phyloP scores from a whole-genome alignment of 2,329 filamentous ascomycete species.

The Reticulascus tulasneorum region DNA sequence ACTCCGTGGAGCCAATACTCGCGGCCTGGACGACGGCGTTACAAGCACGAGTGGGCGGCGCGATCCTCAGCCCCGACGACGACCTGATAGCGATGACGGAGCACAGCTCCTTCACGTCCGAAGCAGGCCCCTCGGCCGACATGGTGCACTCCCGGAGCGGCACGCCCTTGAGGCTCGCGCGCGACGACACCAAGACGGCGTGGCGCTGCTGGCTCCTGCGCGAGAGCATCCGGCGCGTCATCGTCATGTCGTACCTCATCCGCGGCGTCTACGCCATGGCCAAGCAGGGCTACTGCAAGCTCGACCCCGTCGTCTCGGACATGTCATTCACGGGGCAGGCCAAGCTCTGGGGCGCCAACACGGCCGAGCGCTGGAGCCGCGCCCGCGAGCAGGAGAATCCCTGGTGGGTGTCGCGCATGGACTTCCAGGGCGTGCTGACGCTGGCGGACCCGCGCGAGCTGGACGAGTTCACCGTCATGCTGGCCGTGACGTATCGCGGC shows the following conservation, averaged over 20 bases:
- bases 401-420: conserved; percentile 15
- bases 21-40: conserved; percentile 14
- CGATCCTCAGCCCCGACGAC: conserved; percentile 9
- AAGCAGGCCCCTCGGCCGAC: neutral
- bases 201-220: conserved; percentile 16
- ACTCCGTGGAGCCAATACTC: conserved; percentile 14
- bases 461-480: conserved; percentile 14
- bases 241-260: conserved; percentile 13
- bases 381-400: conserved; percentile 9
- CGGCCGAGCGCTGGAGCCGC: conserved; percentile 14
- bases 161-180: conserved; percentile 4
- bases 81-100: neutral
- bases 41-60: conserved; percentile 11
- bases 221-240: conserved; percentile 14
- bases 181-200: conserved; percentile 12
- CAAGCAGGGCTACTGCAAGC: conserved; percentile 10
- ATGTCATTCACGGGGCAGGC: conserved; percentile 15
- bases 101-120: neutral
- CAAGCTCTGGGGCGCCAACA: conserved; percentile 14
- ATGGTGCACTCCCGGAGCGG: no score
- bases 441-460: conserved; percentile 12
- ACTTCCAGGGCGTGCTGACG: conserved; percentile 13
- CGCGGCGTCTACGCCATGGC: conserved; percentile 13
- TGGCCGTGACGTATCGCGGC: conserved; percentile 11
- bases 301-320: conserved; percentile 8